Conservation (phyloP, 768 basidiomycete genomes). For the Trametopsis cervina region DNA sequence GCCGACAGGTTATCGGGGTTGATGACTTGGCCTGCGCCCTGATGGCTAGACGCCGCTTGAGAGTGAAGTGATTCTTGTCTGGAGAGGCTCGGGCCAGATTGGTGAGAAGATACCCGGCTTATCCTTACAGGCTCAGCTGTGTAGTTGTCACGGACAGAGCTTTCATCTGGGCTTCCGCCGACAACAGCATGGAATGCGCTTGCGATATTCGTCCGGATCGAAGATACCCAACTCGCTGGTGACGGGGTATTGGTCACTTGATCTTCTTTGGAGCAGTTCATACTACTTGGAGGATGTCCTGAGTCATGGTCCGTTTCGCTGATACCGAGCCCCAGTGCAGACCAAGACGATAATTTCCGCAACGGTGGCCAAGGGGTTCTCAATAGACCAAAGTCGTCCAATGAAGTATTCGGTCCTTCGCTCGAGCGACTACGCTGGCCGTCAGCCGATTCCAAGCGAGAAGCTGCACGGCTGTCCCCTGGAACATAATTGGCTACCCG, state of each 20-base stretch:
- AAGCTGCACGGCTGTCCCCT: constrained; percentile 31
- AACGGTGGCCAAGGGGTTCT: constrained; percentile 1
- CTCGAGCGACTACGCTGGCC: background rate
- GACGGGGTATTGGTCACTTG: background rate
- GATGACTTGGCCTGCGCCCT: background rate
- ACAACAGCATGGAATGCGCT: constrained; percentile 2
- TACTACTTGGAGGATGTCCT: background rate
- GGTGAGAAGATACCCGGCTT: background rate
- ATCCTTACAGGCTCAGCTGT: background rate
- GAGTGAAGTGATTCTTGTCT: background rate
- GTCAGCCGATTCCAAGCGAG: constrained; percentile 21
- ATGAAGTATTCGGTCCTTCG: background rate
- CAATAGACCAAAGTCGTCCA: constrained; percentile 1
- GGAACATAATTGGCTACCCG: constrained; percentile 43
- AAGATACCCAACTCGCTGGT: constrained; percentile 1
- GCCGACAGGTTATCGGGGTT: too few species aligned
- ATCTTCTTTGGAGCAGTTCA: background rate
- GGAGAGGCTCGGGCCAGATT: background rate
- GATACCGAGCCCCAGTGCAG: background rate
- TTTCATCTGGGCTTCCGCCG: background rate
- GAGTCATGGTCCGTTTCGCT: background rate
- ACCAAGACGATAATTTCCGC: background rate
- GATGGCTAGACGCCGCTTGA: background rate
- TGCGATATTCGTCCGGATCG: background rate
- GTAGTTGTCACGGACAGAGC: background rate